Base-by-base conservation (phyloP, 768 basidiomycete species). In the Suillus decipiens region DNA sequence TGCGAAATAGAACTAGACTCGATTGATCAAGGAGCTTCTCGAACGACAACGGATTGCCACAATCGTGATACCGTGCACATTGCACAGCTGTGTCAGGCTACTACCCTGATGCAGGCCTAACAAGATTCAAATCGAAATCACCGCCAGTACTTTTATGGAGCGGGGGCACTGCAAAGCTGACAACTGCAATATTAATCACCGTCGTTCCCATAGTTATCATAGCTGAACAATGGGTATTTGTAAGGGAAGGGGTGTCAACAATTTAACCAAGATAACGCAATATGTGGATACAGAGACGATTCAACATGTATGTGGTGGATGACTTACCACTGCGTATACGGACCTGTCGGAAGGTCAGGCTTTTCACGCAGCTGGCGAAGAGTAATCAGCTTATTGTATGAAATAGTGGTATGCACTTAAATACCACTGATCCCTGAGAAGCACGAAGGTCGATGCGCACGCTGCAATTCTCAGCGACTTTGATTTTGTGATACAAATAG, bases 171-270 rank as follows among this genome's bases (percentile, higher is more conserved):
- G 17, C 15, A 45, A n/a, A 48, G 47, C 43, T 10, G 4, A 45
- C n/a, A 47, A 12, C 24, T 41, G 4, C 51, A 41, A 57, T 7
- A 31, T 63, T 14, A 37, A 24, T 43, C 17, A 57, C 42, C 17
- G 61, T 58, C 34, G 24, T 47, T n/a, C 62, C 62, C 7, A 17
- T 33, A 39, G 37, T 39, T 12, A 43, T 45, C 12, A 59, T 14
- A 47, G 45, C 22, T 47, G 31, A 22, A 24, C 28, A 22, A 7
- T 8, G 2, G 17, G 59, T 31, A 63, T 63, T 34, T 51, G 31
- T 12, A 58, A 58, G 19, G 42, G 42, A 33, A 63, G 62, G 33
- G 28, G 28, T 28, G 28, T 28, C 28, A 28, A 28, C 28, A 28
- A 28, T 28, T 28, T 28, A 28, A 28, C 28, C 28, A 28, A 28